phyloP scores from a whole-genome alignment of 148 eudicot species.

The Spergularia bocconei region DNA sequence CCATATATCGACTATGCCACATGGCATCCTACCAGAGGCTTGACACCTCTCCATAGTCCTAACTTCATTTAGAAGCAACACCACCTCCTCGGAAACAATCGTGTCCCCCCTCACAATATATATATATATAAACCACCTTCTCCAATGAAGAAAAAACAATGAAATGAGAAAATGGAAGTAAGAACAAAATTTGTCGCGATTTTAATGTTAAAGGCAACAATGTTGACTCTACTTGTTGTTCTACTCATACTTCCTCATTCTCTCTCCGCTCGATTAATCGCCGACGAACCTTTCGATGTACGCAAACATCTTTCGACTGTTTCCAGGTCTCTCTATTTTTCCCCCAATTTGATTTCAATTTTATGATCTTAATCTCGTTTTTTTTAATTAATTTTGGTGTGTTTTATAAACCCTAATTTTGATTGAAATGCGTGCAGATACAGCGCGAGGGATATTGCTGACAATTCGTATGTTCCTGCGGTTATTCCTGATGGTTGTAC shows the following conservation, averaged over 20 bases:
- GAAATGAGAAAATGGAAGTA: constrained; percentile 3
- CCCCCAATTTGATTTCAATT: background rate
- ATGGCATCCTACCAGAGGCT: background rate
- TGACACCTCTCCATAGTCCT: background rate
- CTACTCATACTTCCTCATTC: constrained; percentile 28
- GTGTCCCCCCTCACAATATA: background rate
- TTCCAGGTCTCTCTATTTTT: constrained; percentile 45
- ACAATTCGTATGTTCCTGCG: constrained; percentile 48
- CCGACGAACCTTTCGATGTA: constrained; percentile 63
- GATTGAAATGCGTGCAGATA: constrained; percentile 42
- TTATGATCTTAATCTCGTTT: background rate
- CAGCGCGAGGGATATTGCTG: constrained; percentile 50
- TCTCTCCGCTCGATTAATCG: constrained; percentile 20
- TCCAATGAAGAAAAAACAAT: background rate
- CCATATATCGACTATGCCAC: background rate
- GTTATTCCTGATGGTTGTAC: constrained; percentile 65
- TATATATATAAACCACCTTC: background rate
- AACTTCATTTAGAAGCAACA: no score
- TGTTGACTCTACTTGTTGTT: background rate
- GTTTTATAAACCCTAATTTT: constrained; percentile 5
- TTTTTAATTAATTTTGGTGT: background rate
- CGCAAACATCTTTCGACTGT: constrained; percentile 85
- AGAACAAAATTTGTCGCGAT: background rate
- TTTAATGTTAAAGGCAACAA: background rate
- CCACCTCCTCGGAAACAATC: background rate